These are phyloP conservation scores for Suhomyces coccinellae DNA, from an alignment of 1,139 yeast species.

Conservation along the genomic window DNA sequence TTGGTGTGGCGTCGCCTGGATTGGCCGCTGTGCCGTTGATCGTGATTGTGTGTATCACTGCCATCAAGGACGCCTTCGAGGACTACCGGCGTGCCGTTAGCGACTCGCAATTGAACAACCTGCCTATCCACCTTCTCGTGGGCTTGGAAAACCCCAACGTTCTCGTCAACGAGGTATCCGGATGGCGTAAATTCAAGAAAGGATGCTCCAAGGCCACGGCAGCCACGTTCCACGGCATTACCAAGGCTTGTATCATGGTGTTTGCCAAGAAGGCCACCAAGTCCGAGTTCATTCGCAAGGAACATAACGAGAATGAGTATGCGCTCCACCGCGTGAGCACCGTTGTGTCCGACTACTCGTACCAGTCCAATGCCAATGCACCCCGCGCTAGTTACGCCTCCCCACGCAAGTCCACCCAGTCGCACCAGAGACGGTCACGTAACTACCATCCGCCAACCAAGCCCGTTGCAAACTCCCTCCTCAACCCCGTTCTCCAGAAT, in stretches of 20 bases:
- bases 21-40: slow-evolving; percentile 91
- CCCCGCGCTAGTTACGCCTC: slow-evolving; percentile 9
- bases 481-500: slow-evolving; percentile 34
- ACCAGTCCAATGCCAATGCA: slow-evolving; percentile 12
- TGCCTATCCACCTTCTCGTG: slow-evolving; percentile 71
- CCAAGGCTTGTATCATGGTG: slow-evolving; percentile 23
- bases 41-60: slow-evolving; percentile 86
- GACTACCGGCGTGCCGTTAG: slow-evolving; percentile 81
- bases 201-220: slow-evolving; percentile 29
- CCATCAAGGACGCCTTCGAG: slow-evolving; percentile 89
- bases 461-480: slow-evolving; percentile 28
- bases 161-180: slow-evolving; percentile 60
- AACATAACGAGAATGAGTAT: slow-evolving; percentile 28
- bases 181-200: slow-evolving; percentile 68
- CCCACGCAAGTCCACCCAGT: slow-evolving; percentile 8
- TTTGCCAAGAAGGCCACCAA: slow-evolving; percentile 34
- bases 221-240: slow-evolving; percentile 22
- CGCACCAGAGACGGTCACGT: slow-evolving; percentile 12
- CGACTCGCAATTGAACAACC: slow-evolving; percentile 85
- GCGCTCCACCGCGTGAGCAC: slow-evolving; percentile 43
- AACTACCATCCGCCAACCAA: slow-evolving; percentile 10
- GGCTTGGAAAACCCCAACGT: slow-evolving; percentile 78
- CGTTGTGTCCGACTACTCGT: slow-evolving; percentile 37
- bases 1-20: slow-evolving; percentile 90
- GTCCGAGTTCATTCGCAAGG: slow-evolving; percentile 28